phyloP scores from a whole-genome alignment of 352 stramenopile genomes.

The Pythium utonaiense region DNA sequence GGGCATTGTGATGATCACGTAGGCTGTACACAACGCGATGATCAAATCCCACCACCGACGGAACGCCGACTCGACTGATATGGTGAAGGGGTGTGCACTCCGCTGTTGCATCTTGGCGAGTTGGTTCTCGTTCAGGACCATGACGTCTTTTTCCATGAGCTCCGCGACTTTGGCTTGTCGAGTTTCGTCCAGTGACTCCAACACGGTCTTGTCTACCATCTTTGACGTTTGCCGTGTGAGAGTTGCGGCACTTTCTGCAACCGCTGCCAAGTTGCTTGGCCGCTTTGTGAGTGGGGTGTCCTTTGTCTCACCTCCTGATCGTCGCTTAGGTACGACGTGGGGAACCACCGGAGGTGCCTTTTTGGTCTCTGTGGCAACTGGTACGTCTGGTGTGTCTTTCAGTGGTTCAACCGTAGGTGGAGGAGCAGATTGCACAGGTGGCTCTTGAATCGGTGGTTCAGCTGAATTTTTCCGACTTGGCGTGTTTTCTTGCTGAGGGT shows the following conservation, averaged over 20 bases:
- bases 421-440: not conserved
- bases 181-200: conserved; percentile 33
- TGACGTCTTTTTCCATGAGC: conserved; percentile 54
- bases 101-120: conserved; percentile 53
- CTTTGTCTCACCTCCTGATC: not conserved
- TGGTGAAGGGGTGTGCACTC: conserved; percentile 46
- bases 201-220: conserved; percentile 37
- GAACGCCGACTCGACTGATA: conserved; percentile 58
- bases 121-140: conserved; percentile 56
- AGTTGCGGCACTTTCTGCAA: conserved; percentile 29
- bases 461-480: not conserved
- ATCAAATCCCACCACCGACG: conserved; percentile 61
- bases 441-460: not conserved
- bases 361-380: too few relatives aligned
- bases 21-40: conserved; percentile 44
- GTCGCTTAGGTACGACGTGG: not conserved
- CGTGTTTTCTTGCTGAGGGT: not conserved
- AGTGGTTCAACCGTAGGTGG: not conserved
- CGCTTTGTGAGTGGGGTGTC: conserved; percentile 1
- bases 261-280: conserved; percentile 26
- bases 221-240: conserved; percentile 34
- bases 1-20: conserved; percentile 51
- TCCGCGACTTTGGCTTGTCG: conserved; percentile 43
- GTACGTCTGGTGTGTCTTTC: not conserved
- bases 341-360: too few relatives aligned